Percentiles rank a stretch among this genome's conserved stretches.
Conservation (phyloP, 108 stramenopile genomes). For the Nitzschia palea region DNA sequence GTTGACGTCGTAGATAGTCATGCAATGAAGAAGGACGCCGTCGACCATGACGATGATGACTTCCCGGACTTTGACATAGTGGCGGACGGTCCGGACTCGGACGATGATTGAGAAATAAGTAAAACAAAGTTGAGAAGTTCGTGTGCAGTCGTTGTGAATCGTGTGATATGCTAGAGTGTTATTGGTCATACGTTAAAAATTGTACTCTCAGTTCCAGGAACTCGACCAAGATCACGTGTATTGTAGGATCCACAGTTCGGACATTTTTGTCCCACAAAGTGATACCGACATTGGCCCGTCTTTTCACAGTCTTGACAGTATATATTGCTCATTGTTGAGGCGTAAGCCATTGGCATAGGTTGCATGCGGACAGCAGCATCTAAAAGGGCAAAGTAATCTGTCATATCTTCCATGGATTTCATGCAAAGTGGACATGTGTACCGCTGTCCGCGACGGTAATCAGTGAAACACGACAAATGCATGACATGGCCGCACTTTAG, state of each 20-base stretch:
- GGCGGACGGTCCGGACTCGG: conserved; percentile 45
- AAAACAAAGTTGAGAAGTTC: background rate
- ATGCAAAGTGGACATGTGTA: conserved; percentile 88
- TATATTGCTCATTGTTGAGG: conserved; percentile 68
- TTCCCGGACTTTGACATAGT: conserved; percentile 51
- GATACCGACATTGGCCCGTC: conserved; percentile 74
- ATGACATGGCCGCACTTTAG: conserved; percentile 95
- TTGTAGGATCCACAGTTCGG: conserved; percentile 82
- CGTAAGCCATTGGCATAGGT: conserved; percentile 81
- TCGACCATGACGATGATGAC: conserved; percentile 23
- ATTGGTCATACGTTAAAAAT: no score
- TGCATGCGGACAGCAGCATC: conserved; percentile 86
- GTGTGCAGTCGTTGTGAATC: no score
- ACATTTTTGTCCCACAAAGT: conserved; percentile 87
- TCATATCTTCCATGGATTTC: conserved; percentile 86
- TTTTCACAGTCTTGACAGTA: conserved; percentile 89
- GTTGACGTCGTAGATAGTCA: background rate
- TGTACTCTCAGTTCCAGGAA: background rate
- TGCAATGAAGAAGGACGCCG: background rate
- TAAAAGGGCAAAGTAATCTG: conserved; percentile 80
- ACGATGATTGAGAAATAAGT: conserved; percentile 29
- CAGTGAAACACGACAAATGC: conserved; percentile 89
- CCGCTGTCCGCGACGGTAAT: conserved; percentile 57
- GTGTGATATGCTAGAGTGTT: no score
- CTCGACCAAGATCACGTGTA: conserved; percentile 75